These are phyloP conservation scores for Pseudopyricularia cyperi DNA, from an alignment of 2,329 filamentous ascomycete genomes.

Conservation along the genomic window DNA sequence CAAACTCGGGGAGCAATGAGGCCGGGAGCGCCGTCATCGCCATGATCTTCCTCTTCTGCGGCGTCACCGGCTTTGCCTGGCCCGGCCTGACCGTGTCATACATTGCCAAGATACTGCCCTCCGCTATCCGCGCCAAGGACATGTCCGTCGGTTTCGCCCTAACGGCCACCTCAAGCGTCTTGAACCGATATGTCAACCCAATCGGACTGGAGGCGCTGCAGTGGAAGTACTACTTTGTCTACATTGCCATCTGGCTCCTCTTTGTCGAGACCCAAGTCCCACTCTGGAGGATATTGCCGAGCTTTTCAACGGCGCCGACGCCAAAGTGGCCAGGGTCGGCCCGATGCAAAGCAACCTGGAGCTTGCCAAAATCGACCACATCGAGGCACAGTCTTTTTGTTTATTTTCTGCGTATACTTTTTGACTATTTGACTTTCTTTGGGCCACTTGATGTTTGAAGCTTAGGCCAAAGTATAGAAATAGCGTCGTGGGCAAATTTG, in stretches of 20 bases:
- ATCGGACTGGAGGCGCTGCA: constrained; percentile 18
- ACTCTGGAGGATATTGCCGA: constrained; percentile 7
- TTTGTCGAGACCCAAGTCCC: constrained; percentile 12
- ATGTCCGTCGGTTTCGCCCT: constrained; percentile 15
- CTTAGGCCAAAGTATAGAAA: background rate
- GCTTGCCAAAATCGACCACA: background rate
- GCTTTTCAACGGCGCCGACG: constrained; percentile 16
- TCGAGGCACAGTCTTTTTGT: background rate
- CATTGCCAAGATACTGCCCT: constrained; percentile 29
- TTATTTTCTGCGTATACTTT: no score
- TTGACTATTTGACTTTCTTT: no score
- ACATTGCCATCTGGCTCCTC: constrained; percentile 20
- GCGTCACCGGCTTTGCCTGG: constrained; percentile 21
- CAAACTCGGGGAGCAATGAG: constrained; percentile 7
- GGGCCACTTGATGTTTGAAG: no score
- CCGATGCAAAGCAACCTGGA: background rate
- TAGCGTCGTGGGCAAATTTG: background rate
- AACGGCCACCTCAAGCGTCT: constrained; percentile 13
- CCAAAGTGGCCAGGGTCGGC: background rate
- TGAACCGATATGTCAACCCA: constrained; percentile 28
- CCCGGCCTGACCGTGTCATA: constrained; percentile 27
- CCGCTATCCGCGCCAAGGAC: constrained; percentile 20
- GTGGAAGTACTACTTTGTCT: constrained; percentile 26
- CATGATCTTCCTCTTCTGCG: constrained; percentile 24
- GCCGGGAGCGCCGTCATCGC: constrained; percentile 14